Percentiles rank a stretch among this genome's conserved stretches.
phyloP scores from a whole-genome alignment of 2,329 filamentous ascomycete genomes.

The Penicillium sp. region DNA sequence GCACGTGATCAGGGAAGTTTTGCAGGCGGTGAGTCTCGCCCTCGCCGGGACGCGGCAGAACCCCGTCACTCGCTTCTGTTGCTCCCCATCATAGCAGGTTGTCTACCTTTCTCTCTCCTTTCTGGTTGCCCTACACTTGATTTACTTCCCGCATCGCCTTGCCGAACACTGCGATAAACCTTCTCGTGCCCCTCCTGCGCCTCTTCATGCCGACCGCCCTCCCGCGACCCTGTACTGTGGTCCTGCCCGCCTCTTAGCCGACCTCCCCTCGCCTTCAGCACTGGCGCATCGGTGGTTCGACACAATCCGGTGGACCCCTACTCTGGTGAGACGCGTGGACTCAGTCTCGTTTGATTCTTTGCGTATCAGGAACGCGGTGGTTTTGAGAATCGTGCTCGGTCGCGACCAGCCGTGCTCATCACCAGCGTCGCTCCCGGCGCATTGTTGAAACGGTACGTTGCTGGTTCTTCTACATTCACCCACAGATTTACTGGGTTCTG shows the following conservation, averaged over 20 bases:
- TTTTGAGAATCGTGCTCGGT: conserved; percentile 31
- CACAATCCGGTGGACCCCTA: conserved; percentile 10
- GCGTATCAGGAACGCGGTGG: conserved; percentile 24
- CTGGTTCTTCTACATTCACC: conserved; percentile 17
- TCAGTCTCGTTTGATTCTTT: conserved; percentile 1
- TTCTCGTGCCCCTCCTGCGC: conserved; percentile 11
- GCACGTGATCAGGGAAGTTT: conserved; percentile 22
- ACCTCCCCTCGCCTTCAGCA: conserved; percentile 26
- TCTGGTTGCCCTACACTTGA: conserved; percentile 10
- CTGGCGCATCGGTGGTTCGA: conserved; percentile 19
- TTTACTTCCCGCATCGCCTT: conserved; percentile 15
- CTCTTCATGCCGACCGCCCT: conserved; percentile 34
- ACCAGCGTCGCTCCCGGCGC: conserved; percentile 34
- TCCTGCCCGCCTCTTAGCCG: conserved; percentile 36
- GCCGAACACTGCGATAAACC: conserved; percentile 11
- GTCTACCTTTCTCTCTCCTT: conserved; percentile 16
- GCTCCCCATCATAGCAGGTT: conserved; percentile 26
- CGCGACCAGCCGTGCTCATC: conserved; percentile 34
- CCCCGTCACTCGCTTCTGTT: conserved; percentile 27
- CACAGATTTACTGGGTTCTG: conserved; percentile 2
- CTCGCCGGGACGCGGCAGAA: conserved; percentile 25
- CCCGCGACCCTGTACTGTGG: conserved; percentile 32
- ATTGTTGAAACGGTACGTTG: conserved; percentile 40
- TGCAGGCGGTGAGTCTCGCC: conserved; percentile 23
- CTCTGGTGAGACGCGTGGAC: conserved; percentile 14